phyloP scores from a whole-genome alignment of 345 rosid species.

The Jatropha curcas region DNA sequence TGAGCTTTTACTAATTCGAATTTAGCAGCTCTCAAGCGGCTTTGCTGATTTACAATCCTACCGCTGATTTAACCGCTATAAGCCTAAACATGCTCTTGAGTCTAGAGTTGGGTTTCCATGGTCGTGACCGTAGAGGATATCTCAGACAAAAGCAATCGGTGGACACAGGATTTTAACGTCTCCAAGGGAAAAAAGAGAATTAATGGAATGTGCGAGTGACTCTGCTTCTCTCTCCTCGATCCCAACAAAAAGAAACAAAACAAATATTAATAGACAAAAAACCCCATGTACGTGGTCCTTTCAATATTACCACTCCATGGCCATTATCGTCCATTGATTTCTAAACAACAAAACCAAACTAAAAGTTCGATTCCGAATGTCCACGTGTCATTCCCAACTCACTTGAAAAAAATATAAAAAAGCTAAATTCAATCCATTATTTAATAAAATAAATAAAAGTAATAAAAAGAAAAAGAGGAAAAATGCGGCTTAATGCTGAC shows the following conservation, averaged over 20 bases:
- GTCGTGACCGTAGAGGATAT: background rate
- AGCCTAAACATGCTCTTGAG: too few relatives aligned
- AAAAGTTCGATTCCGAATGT: slow-evolving; percentile 16
- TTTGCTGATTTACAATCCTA: too few relatives aligned
- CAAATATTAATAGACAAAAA: slow-evolving; percentile 13
- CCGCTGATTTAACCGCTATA: too few relatives aligned
- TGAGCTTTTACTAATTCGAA: too few relatives aligned
- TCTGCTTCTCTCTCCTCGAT: slow-evolving; percentile 27
- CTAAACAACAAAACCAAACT: background rate
- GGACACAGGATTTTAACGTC: slow-evolving; percentile 16
- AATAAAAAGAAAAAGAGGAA: background rate
- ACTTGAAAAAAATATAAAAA: background rate
- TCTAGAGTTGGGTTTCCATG: background rate
- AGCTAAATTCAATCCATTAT: background rate
- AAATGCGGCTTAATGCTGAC: slow-evolving; percentile 36
- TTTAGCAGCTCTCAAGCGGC: too few relatives aligned
- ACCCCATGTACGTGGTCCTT: slow-evolving; percentile 8
- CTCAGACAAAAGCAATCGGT: background rate
- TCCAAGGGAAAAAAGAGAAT: slow-evolving; percentile 2
- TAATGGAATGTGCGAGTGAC: slow-evolving; percentile 22
- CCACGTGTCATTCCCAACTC: slow-evolving; percentile 26
- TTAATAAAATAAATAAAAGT: background rate
- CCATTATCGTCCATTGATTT: slow-evolving; percentile 25
- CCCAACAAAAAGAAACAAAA: slow-evolving; percentile 21
- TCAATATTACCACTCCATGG: background rate